phyloP scores from a whole-genome alignment of 768 basidiomycete genomes.

The Lentinula sp. region DNA sequence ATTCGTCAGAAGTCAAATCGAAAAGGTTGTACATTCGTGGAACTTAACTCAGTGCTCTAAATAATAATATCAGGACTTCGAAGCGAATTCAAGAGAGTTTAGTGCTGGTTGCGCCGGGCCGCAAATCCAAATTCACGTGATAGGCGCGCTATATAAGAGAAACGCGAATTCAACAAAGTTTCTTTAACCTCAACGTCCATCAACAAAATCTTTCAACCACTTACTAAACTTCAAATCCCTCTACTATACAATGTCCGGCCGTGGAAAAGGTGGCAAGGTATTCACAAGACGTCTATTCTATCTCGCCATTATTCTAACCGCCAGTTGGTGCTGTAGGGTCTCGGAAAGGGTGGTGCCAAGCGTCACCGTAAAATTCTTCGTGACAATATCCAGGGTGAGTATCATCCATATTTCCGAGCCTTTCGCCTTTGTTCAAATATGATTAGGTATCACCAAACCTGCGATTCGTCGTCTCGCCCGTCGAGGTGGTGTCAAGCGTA shows the following conservation, averaged over 20 bases:
- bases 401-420: background rate
- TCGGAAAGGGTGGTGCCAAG: slow-evolving; percentile 74
- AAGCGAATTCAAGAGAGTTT: too few relatives aligned
- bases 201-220: background rate
- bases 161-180: background rate
- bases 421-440: background rate
- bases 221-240: slow-evolving; percentile 1
- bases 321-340: slow-evolving; percentile 30
- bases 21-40: background rate
- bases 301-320: background rate
- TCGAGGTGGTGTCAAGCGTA: slow-evolving; percentile 46
- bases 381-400: slow-evolving; percentile 50
- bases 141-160: background rate
- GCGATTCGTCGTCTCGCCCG: slow-evolving; percentile 53
- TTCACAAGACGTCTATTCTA: background rate
- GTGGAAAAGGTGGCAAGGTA: slow-evolving; percentile 71
- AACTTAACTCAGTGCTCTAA: too few relatives aligned
- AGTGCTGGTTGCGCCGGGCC: background rate
- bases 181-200: background rate
- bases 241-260: slow-evolving; percentile 55
- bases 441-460: slow-evolving; percentile 32
- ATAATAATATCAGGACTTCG: too few relatives aligned
- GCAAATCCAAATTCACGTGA: background rate
- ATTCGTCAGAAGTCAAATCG: background rate
- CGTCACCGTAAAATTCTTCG: slow-evolving; percentile 74